phyloP scores from a whole-genome alignment of 73 alveolate species.

The Uronychia setigera region DNA sequence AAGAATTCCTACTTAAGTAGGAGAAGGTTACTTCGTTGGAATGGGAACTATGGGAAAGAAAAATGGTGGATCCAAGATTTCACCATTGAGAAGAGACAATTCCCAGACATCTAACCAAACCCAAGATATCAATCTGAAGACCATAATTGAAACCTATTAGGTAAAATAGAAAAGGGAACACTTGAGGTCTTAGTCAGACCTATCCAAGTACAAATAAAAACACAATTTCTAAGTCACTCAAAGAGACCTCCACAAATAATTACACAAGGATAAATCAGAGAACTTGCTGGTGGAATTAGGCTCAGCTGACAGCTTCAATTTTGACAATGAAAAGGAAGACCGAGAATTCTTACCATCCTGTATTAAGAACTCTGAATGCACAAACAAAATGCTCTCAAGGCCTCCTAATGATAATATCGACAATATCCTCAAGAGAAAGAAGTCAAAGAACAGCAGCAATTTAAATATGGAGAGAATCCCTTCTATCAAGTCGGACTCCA shows the following conservation, averaged over 20 bases:
- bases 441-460: not conserved
- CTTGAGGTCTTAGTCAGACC: not conserved
- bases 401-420: not conserved
- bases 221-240: not conserved
- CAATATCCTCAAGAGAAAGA: not conserved
- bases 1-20: not conserved
- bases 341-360: not conserved
- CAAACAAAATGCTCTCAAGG: not conserved
- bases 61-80: not conserved
- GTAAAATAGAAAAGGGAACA: not conserved
- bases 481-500: not conserved
- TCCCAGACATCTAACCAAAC: not conserved
- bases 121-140: not conserved
- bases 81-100: not conserved
- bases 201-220: not conserved
- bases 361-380: not conserved
- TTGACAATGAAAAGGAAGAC: not conserved
- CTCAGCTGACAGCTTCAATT: not conserved
- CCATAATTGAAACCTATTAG: not conserved
- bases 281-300: not conserved
- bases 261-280: not conserved
- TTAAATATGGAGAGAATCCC: not conserved
- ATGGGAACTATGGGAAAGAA: not conserved
- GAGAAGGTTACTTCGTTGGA: not conserved
- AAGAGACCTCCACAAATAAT: not conserved